Conservation (phyloP, 2,329 filamentous ascomycete species). For the Penicillium psychrosexuale region DNA sequence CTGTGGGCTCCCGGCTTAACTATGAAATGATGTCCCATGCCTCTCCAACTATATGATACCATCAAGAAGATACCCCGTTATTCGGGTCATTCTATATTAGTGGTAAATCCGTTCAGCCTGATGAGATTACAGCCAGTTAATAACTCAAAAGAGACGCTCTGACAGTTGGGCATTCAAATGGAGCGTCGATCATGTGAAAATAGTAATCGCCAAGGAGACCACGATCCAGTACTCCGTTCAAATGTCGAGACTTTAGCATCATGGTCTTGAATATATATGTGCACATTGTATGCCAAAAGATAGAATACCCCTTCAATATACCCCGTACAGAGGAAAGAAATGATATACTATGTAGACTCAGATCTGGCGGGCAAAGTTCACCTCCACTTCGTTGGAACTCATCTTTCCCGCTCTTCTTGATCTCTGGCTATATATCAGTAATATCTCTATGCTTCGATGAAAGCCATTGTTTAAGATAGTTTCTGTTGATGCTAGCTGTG, state of each 20-base stretch:
- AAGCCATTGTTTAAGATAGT: background rate
- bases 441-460: background rate
- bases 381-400: background rate
- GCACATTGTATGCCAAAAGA: background rate
- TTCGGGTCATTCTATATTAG: background rate
- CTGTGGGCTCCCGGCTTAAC: background rate
- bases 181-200: constrained; percentile 15
- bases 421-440: background rate
- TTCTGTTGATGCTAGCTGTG: background rate
- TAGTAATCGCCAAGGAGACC: constrained; percentile 18
- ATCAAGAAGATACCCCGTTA: background rate
- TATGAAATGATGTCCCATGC: background rate
- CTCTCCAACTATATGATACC: background rate
- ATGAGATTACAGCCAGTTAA: background rate
- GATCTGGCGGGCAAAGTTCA: background rate
- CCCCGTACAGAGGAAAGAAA: background rate
- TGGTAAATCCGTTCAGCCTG: no score
- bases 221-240: constrained; percentile 6
- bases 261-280: background rate
- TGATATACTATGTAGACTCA: background rate
- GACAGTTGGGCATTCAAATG: constrained; percentile 25
- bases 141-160: background rate
- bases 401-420: constrained; percentile 2
- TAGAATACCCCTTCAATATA: background rate
- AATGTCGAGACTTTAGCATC: background rate